phyloP scores from a whole-genome alignment of 176 grass and related monocot genomes.

The Carex pumila region DNA sequence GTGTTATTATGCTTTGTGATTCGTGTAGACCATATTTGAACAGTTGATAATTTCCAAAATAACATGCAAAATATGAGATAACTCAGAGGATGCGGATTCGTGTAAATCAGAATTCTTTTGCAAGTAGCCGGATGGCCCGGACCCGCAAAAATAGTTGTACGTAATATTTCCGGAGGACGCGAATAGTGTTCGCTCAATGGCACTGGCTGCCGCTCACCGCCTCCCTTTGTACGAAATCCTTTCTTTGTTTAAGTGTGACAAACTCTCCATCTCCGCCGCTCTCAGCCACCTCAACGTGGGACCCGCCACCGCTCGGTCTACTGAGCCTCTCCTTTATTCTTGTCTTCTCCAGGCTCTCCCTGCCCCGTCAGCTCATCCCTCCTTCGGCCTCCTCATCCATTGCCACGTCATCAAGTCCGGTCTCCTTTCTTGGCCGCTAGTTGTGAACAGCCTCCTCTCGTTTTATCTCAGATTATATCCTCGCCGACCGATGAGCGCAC shows the following conservation, averaged over 20 bases:
- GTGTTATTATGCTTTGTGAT: too few relatives aligned
- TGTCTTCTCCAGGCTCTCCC: slow-evolving; percentile 23
- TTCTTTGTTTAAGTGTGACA: not conserved
- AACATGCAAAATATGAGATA: too few relatives aligned
- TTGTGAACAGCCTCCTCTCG: slow-evolving; percentile 43
- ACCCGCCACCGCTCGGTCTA: slow-evolving; percentile 10
- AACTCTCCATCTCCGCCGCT: not conserved
- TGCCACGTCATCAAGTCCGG: slow-evolving; percentile 18
- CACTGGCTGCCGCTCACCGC: not conserved
- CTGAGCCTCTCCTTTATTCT: slow-evolving; percentile 32
- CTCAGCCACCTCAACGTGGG: slow-evolving; percentile 3
- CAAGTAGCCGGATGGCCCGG: too few relatives aligned
- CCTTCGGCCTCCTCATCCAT: slow-evolving; percentile 26
- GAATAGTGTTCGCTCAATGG: not conserved
- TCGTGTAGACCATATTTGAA: too few relatives aligned
- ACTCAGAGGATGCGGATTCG: too few relatives aligned
- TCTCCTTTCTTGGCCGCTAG: slow-evolving; percentile 26
- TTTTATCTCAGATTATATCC: slow-evolving; percentile 61
- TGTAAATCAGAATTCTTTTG: too few relatives aligned
- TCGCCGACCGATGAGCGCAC: slow-evolving; percentile 35
- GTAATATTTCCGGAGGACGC: too few relatives aligned
- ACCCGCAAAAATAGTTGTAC: too few relatives aligned
- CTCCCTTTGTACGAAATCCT: not conserved
- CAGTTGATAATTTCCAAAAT: too few relatives aligned
- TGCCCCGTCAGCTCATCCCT: slow-evolving; percentile 37